A percentile compares a stretch with the other conserved stretches of the same genome.
phyloP scores from a whole-genome alignment of 2,329 filamentous ascomycete species.

The Onygena corvina region DNA sequence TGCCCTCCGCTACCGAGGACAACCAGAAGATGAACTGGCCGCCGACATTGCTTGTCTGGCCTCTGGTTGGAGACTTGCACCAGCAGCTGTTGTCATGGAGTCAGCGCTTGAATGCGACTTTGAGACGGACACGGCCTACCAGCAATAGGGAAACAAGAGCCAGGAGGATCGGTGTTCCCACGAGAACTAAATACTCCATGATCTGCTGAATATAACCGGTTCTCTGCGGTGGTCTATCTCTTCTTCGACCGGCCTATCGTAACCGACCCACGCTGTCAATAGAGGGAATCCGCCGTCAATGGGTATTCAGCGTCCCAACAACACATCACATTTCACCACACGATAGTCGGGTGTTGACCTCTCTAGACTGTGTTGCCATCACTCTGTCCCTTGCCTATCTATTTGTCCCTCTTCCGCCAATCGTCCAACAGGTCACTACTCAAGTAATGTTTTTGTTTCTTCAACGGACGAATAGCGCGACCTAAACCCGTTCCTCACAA shows the following conservation, averaged over 20 bases:
- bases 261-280: no score
- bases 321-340: not conserved
- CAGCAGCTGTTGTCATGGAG: not conserved
- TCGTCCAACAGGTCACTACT: no score
- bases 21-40: conserved; percentile 54
- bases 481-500: conserved; percentile 5
- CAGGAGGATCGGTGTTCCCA: conserved; percentile 15
- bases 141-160: conserved; percentile 19
- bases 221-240: not conserved
- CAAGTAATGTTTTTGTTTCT: not conserved
- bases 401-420: not conserved
- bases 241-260: no score
- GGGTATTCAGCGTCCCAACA: not conserved
- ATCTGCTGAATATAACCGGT: no score
- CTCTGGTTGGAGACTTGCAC: conserved; percentile 6
- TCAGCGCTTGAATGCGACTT: conserved; percentile 14
- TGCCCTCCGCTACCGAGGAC: conserved; percentile 90
- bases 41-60: conserved; percentile 5
- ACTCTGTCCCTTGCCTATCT: not conserved
- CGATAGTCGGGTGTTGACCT: not conserved
- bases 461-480: conserved; percentile 7
- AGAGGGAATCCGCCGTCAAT: not conserved
- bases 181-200: conserved; percentile 1
- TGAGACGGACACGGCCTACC: conserved; percentile 20
- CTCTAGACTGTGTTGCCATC: not conserved